phyloP scores from a whole-genome alignment of 2,329 filamentous ascomycete genomes.

The Aspergillus cejpii region DNA sequence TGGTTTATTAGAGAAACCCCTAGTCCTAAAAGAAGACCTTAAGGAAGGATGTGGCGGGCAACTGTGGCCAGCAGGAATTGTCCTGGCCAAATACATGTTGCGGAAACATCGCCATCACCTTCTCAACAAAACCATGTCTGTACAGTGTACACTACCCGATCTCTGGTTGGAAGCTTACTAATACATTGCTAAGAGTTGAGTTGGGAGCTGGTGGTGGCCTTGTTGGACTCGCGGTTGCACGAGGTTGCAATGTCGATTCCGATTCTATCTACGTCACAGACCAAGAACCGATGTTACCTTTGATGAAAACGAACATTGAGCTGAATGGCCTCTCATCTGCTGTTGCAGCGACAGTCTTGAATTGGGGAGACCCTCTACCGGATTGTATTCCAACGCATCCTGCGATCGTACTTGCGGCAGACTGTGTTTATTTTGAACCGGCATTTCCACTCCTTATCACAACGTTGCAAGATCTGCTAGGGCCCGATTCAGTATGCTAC shows the following conservation, averaged over 20 bases:
- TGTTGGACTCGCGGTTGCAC: slow-evolving; percentile 60
- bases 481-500: slow-evolving; percentile 59
- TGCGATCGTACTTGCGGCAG: slow-evolving; percentile 82
- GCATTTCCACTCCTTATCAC: slow-evolving; percentile 80
- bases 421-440: slow-evolving; percentile 96
- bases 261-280: slow-evolving; percentile 72
- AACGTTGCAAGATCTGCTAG: slow-evolving; percentile 68
- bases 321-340: slow-evolving; percentile 63
- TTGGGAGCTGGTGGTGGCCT: slow-evolving; percentile 87
- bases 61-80: slow-evolving; percentile 89
- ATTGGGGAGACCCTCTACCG: slow-evolving; percentile 58
- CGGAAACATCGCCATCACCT: slow-evolving; percentile 61
- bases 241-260: slow-evolving; percentile 48
- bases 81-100: slow-evolving; percentile 79
- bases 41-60: slow-evolving; percentile 85
- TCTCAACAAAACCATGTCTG: slow-evolving; percentile 64
- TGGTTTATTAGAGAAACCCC: slow-evolving; percentile 61
- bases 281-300: slow-evolving; percentile 71
- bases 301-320: slow-evolving; percentile 83
- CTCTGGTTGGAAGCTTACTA: slow-evolving; percentile 2
- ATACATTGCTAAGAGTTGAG: slow-evolving; percentile 60
- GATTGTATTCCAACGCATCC: slow-evolving; percentile 48
- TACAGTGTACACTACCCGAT: slow-evolving; percentile 24
- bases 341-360: slow-evolving; percentile 64
- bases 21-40: slow-evolving; percentile 78